Base-by-base conservation (phyloP, 148 eudicot genomes). In the Rheum nobile region DNA sequence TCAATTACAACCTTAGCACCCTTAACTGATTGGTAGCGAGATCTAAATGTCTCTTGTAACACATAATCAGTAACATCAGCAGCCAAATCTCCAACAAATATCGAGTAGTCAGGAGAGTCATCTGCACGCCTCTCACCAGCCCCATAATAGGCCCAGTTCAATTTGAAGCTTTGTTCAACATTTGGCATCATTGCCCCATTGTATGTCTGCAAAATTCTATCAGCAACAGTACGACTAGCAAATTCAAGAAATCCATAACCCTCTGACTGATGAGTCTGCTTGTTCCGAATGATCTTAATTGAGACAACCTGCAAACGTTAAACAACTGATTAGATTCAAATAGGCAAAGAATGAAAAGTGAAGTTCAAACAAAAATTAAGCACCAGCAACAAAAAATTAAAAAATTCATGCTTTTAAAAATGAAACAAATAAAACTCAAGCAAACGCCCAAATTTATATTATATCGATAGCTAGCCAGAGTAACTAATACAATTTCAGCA, bases 1-100 rank as follows among this genome's bases (percentile, higher is more conserved):
- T 95, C 99, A 47, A 93, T 90, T 39, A 92, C 99, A 80, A 95
- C 96, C 78, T 92, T 95, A 52, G 99, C 96, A 79, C 93, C 90
- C 82, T 87, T 95, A 14, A 90, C 91, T 34, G 99, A 95, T 38
- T 84, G 80, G 80, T 87, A 92, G 42, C 82, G 86, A 34, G 83
- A 81, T 75, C 85, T 83, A 81, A 95, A 95, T 37, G 97, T 90
- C 86, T 95, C 96, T 76, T 87, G 92, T 70, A 95, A 80, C 80
- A 85, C 68, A 71, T 81, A 87, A 83, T 95, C 99, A 70, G 92
- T 86, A 57, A 95, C 97, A 78, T 95, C 97, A 71, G 94, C 77
- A 43, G 99, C 90, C 83, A 95, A 81, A 72, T 95, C 99, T 63
- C 99, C 99, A 52, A 95, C 97, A 84, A 95, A 95, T 68, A 95